phyloP scores from a whole-genome alignment of 352 stramenopile genomes.

The Phytophthora tubulina region DNA sequence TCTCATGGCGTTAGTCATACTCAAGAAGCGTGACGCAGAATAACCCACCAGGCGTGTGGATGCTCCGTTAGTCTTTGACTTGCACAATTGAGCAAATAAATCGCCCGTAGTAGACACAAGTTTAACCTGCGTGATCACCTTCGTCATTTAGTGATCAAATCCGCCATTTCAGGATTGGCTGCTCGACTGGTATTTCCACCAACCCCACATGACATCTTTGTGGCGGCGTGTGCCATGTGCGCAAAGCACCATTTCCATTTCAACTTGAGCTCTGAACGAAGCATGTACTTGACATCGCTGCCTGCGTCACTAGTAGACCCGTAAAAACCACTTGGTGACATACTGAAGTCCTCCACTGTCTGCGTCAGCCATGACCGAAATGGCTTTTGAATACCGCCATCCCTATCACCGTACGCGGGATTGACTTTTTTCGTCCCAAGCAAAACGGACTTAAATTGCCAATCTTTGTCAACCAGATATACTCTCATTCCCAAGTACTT shows the following conservation, averaged over 20 bases:
- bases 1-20: constrained; percentile 15
- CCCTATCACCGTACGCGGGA: constrained; percentile 12
- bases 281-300: constrained; percentile 32
- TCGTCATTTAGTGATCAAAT: constrained; percentile 26
- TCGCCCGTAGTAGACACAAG: background rate
- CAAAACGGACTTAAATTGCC: constrained; percentile 28
- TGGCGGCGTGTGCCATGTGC: constrained; percentile 34
- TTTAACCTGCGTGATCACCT: constrained; percentile 29
- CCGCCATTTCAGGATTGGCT: constrained; percentile 29
- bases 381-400: constrained; percentile 26
- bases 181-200: constrained; percentile 9
- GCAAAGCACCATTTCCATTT: constrained; percentile 32
- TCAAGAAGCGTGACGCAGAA: constrained; percentile 25
- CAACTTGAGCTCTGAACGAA: constrained; percentile 24
- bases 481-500: constrained; percentile 33
- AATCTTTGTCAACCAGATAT: constrained; percentile 35
- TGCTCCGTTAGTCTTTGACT: constrained; percentile 12
- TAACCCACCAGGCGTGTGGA: constrained; percentile 22
- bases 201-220: constrained; percentile 39
- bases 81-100: constrained; percentile 26
- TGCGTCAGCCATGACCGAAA: constrained; percentile 24
- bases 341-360: constrained; percentile 32
- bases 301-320: constrained; percentile 29
- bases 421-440: constrained; percentile 25
- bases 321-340: constrained; percentile 29